A percentile compares a stretch with the other conserved stretches of the same genome.
phyloP scores from a whole-genome alignment of 2,329 filamentous ascomycete species.

The Phyllosticta capitalensis region DNA sequence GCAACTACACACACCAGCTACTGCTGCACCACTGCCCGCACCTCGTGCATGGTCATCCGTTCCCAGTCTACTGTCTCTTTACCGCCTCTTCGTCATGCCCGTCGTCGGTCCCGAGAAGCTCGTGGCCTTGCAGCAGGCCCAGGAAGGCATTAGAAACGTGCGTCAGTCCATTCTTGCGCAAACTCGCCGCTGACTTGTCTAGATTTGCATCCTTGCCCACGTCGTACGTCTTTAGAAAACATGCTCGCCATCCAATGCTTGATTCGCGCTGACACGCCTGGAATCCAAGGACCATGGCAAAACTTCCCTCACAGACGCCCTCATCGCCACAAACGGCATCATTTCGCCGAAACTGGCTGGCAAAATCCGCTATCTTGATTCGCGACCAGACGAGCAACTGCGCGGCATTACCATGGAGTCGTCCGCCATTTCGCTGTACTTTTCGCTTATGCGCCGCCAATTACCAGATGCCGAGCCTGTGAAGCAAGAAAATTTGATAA shows the following conservation, averaged over 20 bases:
- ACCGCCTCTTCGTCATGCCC: slow-evolving; percentile 58
- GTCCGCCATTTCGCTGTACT: slow-evolving; percentile 91
- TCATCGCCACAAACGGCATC: slow-evolving; percentile 98
- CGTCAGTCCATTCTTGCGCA: slow-evolving; percentile 19
- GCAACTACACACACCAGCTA: background rate
- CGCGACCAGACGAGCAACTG: slow-evolving; percentile 86
- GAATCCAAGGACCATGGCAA: slow-evolving; percentile 76
- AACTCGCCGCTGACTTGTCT: slow-evolving; percentile 12
- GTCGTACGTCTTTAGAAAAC: slow-evolving; percentile 46
- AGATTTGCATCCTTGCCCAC: slow-evolving; percentile 94
- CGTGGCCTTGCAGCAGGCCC: slow-evolving; percentile 76
- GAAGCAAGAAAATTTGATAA: slow-evolving; percentile 87
- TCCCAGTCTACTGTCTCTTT: background rate
- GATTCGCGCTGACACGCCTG: slow-evolving; percentile 8
- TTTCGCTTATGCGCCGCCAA: slow-evolving; percentile 75
- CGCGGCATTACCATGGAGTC: slow-evolving; percentile 99
- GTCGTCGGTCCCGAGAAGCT: slow-evolving; percentile 86
- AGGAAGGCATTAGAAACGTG: slow-evolving; percentile 88
- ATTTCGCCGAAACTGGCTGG: slow-evolving; percentile 96
- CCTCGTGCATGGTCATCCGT: background rate
- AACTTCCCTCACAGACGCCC: slow-evolving; percentile 88
- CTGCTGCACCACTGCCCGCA: background rate
- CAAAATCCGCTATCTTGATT: slow-evolving; percentile 96
- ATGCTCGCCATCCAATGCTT: background rate
- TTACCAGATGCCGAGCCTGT: slow-evolving; percentile 58